Base-by-base conservation (phyloP, 2,329 filamentous ascomycete genomes). In the Tympanopsis confertula region DNA sequence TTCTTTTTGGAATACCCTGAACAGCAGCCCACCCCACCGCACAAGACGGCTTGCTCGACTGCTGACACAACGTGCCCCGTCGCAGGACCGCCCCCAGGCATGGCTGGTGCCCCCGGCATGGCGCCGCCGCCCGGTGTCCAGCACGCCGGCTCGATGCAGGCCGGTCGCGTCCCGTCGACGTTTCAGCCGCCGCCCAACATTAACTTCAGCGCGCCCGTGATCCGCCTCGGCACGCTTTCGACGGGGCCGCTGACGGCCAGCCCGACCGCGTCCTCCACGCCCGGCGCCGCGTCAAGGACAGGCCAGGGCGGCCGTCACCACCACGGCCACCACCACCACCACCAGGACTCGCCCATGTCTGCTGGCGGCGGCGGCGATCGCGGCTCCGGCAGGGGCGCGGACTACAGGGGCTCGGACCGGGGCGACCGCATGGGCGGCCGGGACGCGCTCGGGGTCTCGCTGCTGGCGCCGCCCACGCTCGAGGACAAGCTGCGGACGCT, bases 151-250 rank as follows among this genome's bases (percentile, higher is more conserved):
- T 69, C 70, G 56, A 72, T 79, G 50, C 82, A 85, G 66, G 74
- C 83, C 64, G 84, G 80, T 65, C 79, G 84, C 52, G 78, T 94
- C 45, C 86, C 86, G 43, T 67, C 79, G 42, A 86, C 78, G 59
- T 95, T 94, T 62, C 85, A 93, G 65, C 78, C 86, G 36, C 88
- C 89, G 72, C 86, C 89, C 37, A 93, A 94, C 57, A 94, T 98
- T 68, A 95, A 98, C 66, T 94, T 96, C 67, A 94, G 85, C 52
- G 91, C 91, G 24, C 88, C 89, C 40, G 87, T 96, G 42, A 96
- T 98, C 53, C 84, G 91, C 39, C 73, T 98, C 35, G 91, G 89
- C 32, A 89, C 87, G 59, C 75, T 83, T 65, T 69, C 80, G 19
- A 64, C 93, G 20, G 73, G 85, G 13, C 88, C 87, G 1, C 87